Evolutionary conservation across 1,284 basidiomycete genomes (phyloP), one percentile per base, ranked within the genome.

Genomic region (Hymenochaete sp.): DNA sequence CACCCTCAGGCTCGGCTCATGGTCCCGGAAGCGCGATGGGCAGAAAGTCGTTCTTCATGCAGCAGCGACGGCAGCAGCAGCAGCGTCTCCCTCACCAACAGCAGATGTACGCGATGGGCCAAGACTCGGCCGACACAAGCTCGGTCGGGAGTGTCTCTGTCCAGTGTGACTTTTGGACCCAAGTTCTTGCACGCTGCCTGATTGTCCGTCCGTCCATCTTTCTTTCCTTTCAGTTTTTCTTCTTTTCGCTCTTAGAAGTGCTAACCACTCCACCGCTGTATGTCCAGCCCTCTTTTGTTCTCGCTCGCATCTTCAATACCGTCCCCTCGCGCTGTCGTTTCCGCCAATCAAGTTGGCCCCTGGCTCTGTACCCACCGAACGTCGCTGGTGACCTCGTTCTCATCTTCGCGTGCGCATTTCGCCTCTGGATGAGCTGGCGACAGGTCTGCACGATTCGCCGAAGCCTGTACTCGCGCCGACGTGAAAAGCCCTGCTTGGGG

Each of bases 111-210:
- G 59, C 57, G 33, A 35, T n/a, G n/a, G 58, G 64, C 42, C 55
- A 63, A 25, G 67, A 70, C 51, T 58, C 59, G 11, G 70, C 71
- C 45, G 71, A 73, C 47, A 49, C 59, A 1, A 67, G 65, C 11
- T 67, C n/a, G n/a, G n/a, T n/a, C n/a, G n/a, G n/a, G n/a, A n/a
- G n/a, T n/a, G n/a, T n/a, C n/a, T n/a, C n/a, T n/a, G n/a, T n/a
- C n/a, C n/a, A n/a, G n/a, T n/a, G n/a, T n/a, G n/a, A n/a, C n/a
- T n/a, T n/a, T n/a, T n/a, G n/a, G n/a, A n/a, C n/a, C n/a, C n/a
- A n/a, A n/a, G n/a, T n/a, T n/a, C n/a, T n/a, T n/a, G n/a, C n/a
- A n/a, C n/a, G n/a, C n/a, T n/a, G n/a, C n/a, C n/a, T n/a, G n/a
- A n/a, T n/a, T n/a, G n/a, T n/a, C n/a, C n/a, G n/a, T n/a, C n/a